Conservation (phyloP, 2,329 filamentous ascomycete genomes). For the Microdochium paspali region DNA sequence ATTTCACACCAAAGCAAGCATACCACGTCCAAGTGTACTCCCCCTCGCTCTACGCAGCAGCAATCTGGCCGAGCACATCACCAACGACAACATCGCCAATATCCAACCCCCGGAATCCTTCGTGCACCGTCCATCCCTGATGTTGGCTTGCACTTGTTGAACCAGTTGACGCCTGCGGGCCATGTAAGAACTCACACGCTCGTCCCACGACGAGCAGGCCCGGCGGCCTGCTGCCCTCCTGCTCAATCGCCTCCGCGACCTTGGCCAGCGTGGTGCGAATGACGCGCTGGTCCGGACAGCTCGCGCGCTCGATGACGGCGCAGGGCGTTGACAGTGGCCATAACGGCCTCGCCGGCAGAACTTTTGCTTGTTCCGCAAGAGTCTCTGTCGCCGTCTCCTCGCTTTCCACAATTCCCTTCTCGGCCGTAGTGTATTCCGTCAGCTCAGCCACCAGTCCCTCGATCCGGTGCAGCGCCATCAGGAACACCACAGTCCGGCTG, state of each 20-base stretch:
- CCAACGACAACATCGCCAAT: neutral
- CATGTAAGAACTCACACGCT: conserved; percentile 70
- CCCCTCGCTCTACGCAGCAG: neutral
- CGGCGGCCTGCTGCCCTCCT: conserved; percentile 81
- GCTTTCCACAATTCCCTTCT: conserved; percentile 19
- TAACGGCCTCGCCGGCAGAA: conserved; percentile 21
- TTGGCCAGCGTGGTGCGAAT: conserved; percentile 77
- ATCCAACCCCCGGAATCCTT: neutral
- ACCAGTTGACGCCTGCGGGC: conserved; percentile 58
- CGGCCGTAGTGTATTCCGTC: conserved; percentile 30
- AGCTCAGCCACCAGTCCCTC: conserved; percentile 64
- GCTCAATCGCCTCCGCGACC: conserved; percentile 75
- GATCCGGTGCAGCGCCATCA: conserved; percentile 91
- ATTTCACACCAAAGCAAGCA: too few relatives aligned
- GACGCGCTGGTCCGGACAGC: conserved; percentile 87
- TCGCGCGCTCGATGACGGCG: conserved; percentile 86
- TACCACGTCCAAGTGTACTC: neutral
- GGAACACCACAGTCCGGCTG: conserved; percentile 77
- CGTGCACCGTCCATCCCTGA: neutral
- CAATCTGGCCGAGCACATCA: neutral
- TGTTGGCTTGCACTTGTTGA: too few relatives aligned
- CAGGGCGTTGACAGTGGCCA: conserved; percentile 80
- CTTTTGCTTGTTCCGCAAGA: conserved; percentile 16
- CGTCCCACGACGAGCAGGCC: conserved; percentile 78
- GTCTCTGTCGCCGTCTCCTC: conserved; percentile 18